A percentile compares a stretch with the other conserved stretches of the same genome.
These are phyloP conservation scores for Penstemon eatonii DNA, from an alignment of 257 asterid genomes.

Conservation along the genomic window DNA sequence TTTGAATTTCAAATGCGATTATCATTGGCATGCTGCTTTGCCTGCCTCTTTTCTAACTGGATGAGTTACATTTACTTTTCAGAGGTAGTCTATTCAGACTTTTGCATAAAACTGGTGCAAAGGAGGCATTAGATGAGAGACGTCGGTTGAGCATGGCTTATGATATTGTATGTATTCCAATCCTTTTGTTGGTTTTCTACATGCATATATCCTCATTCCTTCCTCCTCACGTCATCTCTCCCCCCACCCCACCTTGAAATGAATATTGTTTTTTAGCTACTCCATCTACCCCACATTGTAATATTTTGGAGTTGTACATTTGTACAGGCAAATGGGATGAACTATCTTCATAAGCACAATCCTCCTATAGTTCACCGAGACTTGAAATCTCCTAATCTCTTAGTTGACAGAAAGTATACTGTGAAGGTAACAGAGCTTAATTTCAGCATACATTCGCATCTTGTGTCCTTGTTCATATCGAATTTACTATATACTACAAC, in stretches of 20 bases:
- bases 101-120: slow-evolving; percentile 79
- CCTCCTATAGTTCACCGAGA: slow-evolving; percentile 97
- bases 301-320: slow-evolving; percentile 13
- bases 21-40: slow-evolving; percentile 12
- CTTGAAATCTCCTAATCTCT: slow-evolving; percentile 91
- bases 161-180: slow-evolving; percentile 68
- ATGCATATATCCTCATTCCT: neutral
- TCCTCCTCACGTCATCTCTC: slow-evolving; percentile 11
- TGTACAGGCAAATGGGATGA: slow-evolving; percentile 91
- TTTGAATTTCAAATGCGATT: neutral
- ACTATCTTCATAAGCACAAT: slow-evolving; percentile 83
- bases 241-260: neutral
- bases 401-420: slow-evolving; percentile 90
- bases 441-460: slow-evolving; percentile 25
- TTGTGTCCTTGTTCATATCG: neutral
- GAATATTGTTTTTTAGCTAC: slow-evolving; percentile 9
- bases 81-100: slow-evolving; percentile 92
- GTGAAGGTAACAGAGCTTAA: slow-evolving; percentile 69
- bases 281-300: slow-evolving; percentile 16
- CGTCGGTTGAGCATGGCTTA: slow-evolving; percentile 90
- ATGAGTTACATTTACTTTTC: slow-evolving; percentile 31
- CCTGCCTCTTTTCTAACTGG: slow-evolving; percentile 24
- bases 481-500: neutral
- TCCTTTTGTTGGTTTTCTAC: neutral
- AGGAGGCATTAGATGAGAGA: slow-evolving; percentile 80